Percentiles rank a stretch among this genome's conserved stretches.
Conservation (phyloP, 768 basidiomycete genomes). For the Pulveroboletus sp. region DNA sequence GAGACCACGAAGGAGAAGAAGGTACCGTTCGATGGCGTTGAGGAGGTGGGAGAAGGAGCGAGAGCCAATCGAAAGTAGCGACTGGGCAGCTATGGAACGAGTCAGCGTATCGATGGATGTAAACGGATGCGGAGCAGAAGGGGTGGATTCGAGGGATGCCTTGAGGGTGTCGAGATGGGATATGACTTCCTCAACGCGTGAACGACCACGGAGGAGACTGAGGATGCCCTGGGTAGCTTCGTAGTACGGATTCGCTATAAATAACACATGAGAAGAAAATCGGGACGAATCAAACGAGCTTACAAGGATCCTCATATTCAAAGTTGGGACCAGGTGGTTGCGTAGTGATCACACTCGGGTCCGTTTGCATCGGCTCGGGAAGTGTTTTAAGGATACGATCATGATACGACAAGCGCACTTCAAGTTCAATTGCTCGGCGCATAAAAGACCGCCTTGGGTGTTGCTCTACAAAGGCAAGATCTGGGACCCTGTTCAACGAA, state of each 20-base stretch:
- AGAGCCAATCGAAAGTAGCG: constrained; percentile 86
- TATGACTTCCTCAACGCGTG: constrained; percentile 79
- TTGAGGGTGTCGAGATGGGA: constrained; percentile 69
- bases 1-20: constrained; percentile 68
- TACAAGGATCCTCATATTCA: constrained; percentile 80
- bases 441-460: constrained; percentile 91
- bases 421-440: constrained; percentile 81
- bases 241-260: constrained; percentile 69
- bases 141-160: constrained; percentile 53
- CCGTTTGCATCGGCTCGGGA: constrained; percentile 75
- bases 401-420: constrained; percentile 88
- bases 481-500: constrained; percentile 67
- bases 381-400: constrained; percentile 90
- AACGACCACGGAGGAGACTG: constrained; percentile 75
- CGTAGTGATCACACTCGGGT: constrained; percentile 59
- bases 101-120: constrained; percentile 64
- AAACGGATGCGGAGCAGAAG: constrained; percentile 49
- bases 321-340: constrained; percentile 79
- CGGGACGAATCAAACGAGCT: constrained; percentile 16
- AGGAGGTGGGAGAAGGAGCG: constrained; percentile 97
- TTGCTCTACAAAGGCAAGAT: constrained; percentile 65
- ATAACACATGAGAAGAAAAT: not conserved
- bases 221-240: constrained; percentile 79
- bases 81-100: constrained; percentile 82
- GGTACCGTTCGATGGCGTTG: constrained; percentile 95